These are phyloP conservation scores for Colletotrichum sp. DNA, from an alignment of 2,329 filamentous ascomycete species.

Conservation along the genomic window DNA sequence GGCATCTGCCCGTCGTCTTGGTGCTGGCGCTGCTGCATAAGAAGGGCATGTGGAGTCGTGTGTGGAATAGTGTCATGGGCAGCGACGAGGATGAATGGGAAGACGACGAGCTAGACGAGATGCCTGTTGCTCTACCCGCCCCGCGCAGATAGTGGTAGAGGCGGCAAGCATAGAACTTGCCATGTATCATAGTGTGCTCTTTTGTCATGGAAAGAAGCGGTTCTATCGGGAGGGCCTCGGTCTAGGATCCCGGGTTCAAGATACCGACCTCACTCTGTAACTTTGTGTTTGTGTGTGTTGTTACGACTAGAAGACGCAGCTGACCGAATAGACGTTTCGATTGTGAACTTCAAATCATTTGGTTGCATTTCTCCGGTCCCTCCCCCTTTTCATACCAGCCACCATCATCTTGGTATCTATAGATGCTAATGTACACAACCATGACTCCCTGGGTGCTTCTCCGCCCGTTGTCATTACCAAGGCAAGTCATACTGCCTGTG, in stretches of 20 bases:
- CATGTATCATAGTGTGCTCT: slow-evolving; percentile 13
- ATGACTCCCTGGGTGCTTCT: not conserved
- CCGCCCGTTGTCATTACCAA: slow-evolving; percentile 5
- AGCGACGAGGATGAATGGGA: slow-evolving; percentile 62
- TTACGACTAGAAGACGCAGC: not conserved
- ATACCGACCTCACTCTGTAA: not conserved
- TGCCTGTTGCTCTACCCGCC: slow-evolving; percentile 25
- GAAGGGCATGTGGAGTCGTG: slow-evolving; percentile 86
- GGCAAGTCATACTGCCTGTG: not conserved
- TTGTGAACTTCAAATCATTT: not conserved
- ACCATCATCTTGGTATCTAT: slow-evolving; percentile 20
- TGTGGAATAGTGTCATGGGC: slow-evolving; percentile 74
- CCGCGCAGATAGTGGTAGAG: not conserved
- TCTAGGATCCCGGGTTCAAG: not conserved
- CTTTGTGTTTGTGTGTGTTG: not conserved
- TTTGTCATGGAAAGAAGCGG: not conserved
- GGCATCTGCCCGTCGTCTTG: slow-evolving; percentile 90
- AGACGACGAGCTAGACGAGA: slow-evolving; percentile 61
- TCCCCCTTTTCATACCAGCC: not conserved
- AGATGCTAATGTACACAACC: slow-evolving; percentile 19
- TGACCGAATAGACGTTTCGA: not conserved
- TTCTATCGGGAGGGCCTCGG: not conserved
- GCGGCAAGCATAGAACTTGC: not conserved
- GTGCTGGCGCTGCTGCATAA: slow-evolving; percentile 92
- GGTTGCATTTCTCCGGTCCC: not conserved